Conservation (phyloP, 2,329 filamentous ascomycete genomes). For the Aspergillus japonicus region DNA sequence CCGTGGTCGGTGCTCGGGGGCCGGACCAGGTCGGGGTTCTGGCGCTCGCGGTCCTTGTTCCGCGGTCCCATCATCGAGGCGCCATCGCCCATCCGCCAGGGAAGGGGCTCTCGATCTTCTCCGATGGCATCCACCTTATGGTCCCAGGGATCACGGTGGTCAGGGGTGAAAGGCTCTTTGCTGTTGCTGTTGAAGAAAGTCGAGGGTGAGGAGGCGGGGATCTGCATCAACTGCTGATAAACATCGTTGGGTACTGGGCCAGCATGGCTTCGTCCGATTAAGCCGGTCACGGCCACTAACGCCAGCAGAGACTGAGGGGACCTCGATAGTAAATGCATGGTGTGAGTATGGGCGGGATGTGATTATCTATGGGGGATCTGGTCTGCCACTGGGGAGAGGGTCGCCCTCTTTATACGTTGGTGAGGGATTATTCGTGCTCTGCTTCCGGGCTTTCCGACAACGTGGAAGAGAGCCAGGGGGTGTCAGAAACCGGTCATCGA, state of each 20-base stretch:
- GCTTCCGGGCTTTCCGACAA: background rate
- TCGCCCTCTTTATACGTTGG: background rate
- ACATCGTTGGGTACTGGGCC: slow-evolving; percentile 5
- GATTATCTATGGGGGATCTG: background rate
- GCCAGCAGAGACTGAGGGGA: background rate
- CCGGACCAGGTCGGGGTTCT: slow-evolving; percentile 7
- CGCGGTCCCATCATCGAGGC: slow-evolving; percentile 7
- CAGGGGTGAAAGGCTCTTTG: background rate
- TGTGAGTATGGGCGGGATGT: background rate
- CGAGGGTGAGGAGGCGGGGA: slow-evolving; percentile 5
- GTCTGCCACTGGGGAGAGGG: background rate
- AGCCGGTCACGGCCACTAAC: slow-evolving; percentile 1
- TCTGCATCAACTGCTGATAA: slow-evolving; percentile 5
- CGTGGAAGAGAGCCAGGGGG: background rate
- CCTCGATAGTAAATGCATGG: background rate
- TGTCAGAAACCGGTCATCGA: background rate
- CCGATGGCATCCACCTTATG: slow-evolving; percentile 7
- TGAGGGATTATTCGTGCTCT: background rate
- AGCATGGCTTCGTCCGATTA: background rate
- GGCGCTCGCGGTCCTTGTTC: slow-evolving; percentile 10
- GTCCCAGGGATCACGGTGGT: slow-evolving; percentile 6
- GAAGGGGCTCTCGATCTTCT: slow-evolving; percentile 2
- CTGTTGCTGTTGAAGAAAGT: background rate
- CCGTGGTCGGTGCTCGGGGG: slow-evolving; percentile 10
- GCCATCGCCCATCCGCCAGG: slow-evolving; percentile 9